phyloP scores from a whole-genome alignment of 1,284 basidiomycete genomes.

The Trichosporon faecale region DNA sequence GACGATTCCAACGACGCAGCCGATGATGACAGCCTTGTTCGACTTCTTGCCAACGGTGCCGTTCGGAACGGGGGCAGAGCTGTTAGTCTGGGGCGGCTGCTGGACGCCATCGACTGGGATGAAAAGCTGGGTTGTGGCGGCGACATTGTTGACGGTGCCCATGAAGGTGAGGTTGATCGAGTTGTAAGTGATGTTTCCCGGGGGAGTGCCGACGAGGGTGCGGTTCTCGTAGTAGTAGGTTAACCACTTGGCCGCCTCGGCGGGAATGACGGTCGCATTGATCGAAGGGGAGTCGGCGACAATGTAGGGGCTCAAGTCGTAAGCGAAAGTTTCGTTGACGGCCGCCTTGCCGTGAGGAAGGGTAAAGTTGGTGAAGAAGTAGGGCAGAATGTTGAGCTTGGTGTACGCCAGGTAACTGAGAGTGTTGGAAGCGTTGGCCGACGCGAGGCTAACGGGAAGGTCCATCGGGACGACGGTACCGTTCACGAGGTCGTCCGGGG shows the following conservation, averaged over 20 bases:
- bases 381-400: slow-evolving; percentile 50
- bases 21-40: slow-evolving; percentile 48
- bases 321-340: slow-evolving; percentile 38
- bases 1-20: slow-evolving; percentile 41
- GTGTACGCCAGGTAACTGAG: slow-evolving; percentile 40
- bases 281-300: slow-evolving; percentile 29
- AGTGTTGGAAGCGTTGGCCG: slow-evolving; percentile 40
- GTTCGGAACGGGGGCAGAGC: slow-evolving; percentile 30
- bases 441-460: slow-evolving; percentile 44
- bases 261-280: slow-evolving; percentile 41
- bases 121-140: slow-evolving; percentile 34
- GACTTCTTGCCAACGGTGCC: slow-evolving; percentile 23
- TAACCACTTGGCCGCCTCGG: slow-evolving; percentile 50
- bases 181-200: slow-evolving; percentile 33
- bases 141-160: slow-evolving; percentile 26
- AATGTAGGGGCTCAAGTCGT: slow-evolving; percentile 41
- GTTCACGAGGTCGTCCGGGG: slow-evolving; percentile 53
- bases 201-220: slow-evolving; percentile 46
- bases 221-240: slow-evolving; percentile 45
- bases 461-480: slow-evolving; percentile 46
- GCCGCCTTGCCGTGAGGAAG: slow-evolving; percentile 49
- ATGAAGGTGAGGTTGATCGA: slow-evolving; percentile 42
- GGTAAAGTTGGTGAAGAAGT: slow-evolving; percentile 50
- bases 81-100: slow-evolving; percentile 18
- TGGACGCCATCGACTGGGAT: slow-evolving; percentile 37